Evolutionary conservation across 148 eudicot genomes (phyloP), one percentile per base, ranked within the genome.

Genomic region (Arbutus unedo): DNA sequence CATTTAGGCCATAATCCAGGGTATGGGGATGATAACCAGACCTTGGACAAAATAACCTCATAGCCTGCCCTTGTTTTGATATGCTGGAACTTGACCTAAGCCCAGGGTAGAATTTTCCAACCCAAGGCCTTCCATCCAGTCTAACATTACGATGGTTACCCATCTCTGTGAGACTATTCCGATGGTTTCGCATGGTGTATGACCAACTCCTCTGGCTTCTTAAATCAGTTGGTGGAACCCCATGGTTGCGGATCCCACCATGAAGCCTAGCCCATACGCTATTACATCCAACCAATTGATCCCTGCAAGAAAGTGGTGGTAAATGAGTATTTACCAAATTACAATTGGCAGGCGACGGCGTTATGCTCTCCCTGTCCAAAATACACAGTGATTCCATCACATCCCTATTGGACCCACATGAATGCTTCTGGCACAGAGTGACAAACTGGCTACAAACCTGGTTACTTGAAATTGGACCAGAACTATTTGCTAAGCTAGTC

Each of bases 11-110:
- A 45, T 41, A 76, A 41, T 62, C 72, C 51, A 47, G n/a, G n/a
- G 74, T 43, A n/a, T 66, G 67, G 10, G 6, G 60, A 53, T 41
- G 50, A 77, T 55, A 21, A 78, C 50, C 49, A 25, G 71, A 57
- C 82, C 60, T 79, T 15, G 79, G 54, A 79, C n/a, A 48, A 57
- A 19, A 72, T 19, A 66, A 59, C 74, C 79, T 79, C 79, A 73
- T 49, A 71, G 49, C 73, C 79, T 72, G 82, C 60, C 82, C 85
- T 78, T 79, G 78, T 50, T 83, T 79, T 79, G 85, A 79, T 43
- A 81, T 85, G 49, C 23, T 71, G 4, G 78, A 70, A 41, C 73
- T 84, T 14, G 72, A 81, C 83, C 77, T 1, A 15, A 64, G 49
- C 57, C 84, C 68, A 11, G 78, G 87, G 64, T 48, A 56, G 66